Conservation (phyloP, 495 filamentous ascomycete species). For the Daldinia grandis region DNA sequence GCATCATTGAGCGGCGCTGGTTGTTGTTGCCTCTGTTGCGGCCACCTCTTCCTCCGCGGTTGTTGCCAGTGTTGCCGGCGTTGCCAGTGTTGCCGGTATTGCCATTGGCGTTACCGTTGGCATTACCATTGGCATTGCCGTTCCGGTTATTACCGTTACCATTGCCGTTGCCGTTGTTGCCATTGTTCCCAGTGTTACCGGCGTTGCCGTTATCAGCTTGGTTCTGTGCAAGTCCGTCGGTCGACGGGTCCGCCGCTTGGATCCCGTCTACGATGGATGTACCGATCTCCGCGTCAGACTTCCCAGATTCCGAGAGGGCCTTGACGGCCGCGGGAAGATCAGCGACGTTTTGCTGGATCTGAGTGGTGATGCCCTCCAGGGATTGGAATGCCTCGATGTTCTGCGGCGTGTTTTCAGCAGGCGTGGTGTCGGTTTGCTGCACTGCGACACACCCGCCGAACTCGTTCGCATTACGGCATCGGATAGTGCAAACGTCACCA, state of each 20-base stretch:
- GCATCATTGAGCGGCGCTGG: neutral
- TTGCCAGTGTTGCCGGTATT: too few species aligned
- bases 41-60: neutral
- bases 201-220: neutral
- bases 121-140: too few species aligned
- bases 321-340: slow-evolving; percentile 50
- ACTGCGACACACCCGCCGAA: slow-evolving; percentile 62
- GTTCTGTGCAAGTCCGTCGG: slow-evolving; percentile 15
- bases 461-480: slow-evolving; percentile 64
- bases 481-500: slow-evolving; percentile 62
- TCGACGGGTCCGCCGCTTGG: slow-evolving; percentile 24
- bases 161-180: neutral
- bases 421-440: slow-evolving; percentile 51
- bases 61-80: too few species aligned
- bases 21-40: slow-evolving; percentile 1
- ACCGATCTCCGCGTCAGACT: slow-evolving; percentile 25
- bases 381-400: slow-evolving; percentile 46
- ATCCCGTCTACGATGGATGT: slow-evolving; percentile 21
- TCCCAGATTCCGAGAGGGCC: slow-evolving; percentile 36
- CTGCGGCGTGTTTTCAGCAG: slow-evolving; percentile 48
- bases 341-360: slow-evolving; percentile 47
- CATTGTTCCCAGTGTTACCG: neutral
- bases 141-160: neutral
- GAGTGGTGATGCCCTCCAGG: slow-evolving; percentile 38
- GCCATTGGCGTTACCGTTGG: too few species aligned